Base-by-base conservation (phyloP, 1,284 basidiomycete species). In the Kwoniella shivajii region DNA sequence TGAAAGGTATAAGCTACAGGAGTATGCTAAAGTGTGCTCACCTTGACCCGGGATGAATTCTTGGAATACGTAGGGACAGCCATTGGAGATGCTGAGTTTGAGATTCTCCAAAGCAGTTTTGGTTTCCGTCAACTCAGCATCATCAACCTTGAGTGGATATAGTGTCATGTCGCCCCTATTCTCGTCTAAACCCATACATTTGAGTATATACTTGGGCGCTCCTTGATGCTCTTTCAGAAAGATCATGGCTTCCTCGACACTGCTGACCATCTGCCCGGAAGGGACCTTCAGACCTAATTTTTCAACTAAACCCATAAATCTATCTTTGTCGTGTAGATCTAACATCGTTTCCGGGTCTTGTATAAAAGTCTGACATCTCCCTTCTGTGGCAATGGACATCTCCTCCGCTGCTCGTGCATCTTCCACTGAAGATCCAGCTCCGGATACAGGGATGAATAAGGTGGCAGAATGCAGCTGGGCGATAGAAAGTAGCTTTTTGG, bases 371-470 rank as follows among this genome's bases (percentile, higher is more conserved):
- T 70, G 56, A 51, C 73, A 74, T 29, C 60, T 57, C 0, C 73
- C 73, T 14, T 59, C 44, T 7, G 75, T 74, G 22, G 55, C 48
- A 9, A 56, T 53, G 9, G 64, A 70, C 61, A 79, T 70, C 22
- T 72, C 61, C 18, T 76, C 66, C 4, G 71, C 79, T 0, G 73
- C 75, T 31, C 65, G 51, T 7, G 78, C 75, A 55, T 80, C 79
- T 57, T 78, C 73, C 22, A 76, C 71, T 1, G 78, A 77, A 16
- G 73, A 74, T 1, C 73, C 78, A 3, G 74, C 78, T 10, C 78
- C 78, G 1, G 75, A 78, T 33, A 78, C 78, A 5, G 78, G 78
- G 18, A 80, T 69, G 64, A 79, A 79, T 3, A 78, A 65, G 38
- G 67, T 68, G 1, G 72, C 72, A 6, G 68, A 58, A 55, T 79